These are phyloP conservation scores for Pseudohyphozyma bogoriensis DNA, from an alignment of 768 basidiomycete genomes.

Conservation along the genomic window DNA sequence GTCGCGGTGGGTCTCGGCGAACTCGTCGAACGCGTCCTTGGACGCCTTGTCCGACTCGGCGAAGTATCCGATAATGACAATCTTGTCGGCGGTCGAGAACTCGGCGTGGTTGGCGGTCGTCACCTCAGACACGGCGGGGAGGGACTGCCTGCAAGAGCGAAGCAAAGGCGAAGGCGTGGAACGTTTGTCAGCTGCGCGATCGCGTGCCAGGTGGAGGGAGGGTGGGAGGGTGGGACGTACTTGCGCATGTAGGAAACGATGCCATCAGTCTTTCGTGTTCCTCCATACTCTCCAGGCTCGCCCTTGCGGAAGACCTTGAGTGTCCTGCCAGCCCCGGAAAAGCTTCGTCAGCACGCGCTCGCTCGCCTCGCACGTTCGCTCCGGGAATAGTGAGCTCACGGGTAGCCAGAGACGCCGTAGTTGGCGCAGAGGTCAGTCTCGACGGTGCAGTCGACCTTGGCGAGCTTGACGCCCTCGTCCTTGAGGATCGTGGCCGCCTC, in stretches of 20 bases:
- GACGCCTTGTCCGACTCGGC: constrained; percentile 50
- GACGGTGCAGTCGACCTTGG: constrained; percentile 95
- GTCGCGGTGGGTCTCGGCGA: constrained; percentile 81
- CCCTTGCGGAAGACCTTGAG: constrained; percentile 88
- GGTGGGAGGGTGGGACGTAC: constrained; percentile 7
- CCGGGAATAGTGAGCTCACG: constrained; percentile 47
- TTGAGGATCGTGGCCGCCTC: constrained; percentile 83
- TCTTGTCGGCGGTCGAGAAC: constrained; percentile 77
- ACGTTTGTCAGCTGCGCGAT: not conserved
- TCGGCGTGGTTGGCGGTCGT: constrained; percentile 65
- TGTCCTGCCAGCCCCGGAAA: constrained; percentile 46
- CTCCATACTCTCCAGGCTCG: constrained; percentile 64
- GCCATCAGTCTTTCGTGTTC: constrained; percentile 87
- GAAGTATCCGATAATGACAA: constrained; percentile 80
- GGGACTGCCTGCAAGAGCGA: constrained; percentile 60
- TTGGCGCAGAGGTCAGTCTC: constrained; percentile 80
- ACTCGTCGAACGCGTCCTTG: constrained; percentile 52
- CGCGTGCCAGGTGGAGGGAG: not conserved
- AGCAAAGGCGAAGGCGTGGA: constrained; percentile 22
- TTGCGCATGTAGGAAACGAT: constrained; percentile 44
- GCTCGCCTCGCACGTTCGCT: not conserved
- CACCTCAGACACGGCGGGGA: constrained; percentile 82
- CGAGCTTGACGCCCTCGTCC: constrained; percentile 76
- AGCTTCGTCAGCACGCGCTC: too few relatives aligned
- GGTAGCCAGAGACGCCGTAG: constrained; percentile 86